A percentile compares a stretch with the other conserved stretches of the same genome.
phyloP scores from a whole-genome alignment of 2,329 filamentous ascomycete genomes.

The Aureobasidium namibiae region DNA sequence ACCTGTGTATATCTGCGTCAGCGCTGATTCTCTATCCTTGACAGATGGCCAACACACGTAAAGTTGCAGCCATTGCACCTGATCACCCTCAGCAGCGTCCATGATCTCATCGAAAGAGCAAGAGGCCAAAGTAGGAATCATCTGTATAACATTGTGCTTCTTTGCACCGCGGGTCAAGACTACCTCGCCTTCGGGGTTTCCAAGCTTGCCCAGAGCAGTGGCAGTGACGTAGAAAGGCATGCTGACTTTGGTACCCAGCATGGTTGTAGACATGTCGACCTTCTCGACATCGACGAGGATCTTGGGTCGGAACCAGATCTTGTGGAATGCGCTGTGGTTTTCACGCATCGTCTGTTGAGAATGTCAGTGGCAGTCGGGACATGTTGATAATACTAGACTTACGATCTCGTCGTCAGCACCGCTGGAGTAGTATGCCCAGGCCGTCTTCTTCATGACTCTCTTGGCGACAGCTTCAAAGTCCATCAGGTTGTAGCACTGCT shows the following conservation, averaged over 20 bases:
- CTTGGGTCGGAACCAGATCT: slow-evolving; percentile 91
- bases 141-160: slow-evolving; percentile 88
- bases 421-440: slow-evolving; percentile 96
- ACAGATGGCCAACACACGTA: slow-evolving; percentile 45
- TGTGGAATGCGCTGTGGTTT: slow-evolving; percentile 93
- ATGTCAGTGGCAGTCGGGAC: slow-evolving; percentile 15
- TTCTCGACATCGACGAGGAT: slow-evolving; percentile 84
- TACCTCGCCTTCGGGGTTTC: slow-evolving; percentile 88
- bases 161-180: slow-evolving; percentile 75
- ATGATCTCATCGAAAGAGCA: slow-evolving; percentile 97
- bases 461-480: slow-evolving; percentile 94
- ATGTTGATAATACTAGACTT: slow-evolving; percentile 23
- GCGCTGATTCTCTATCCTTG: neutral
- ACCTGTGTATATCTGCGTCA: slow-evolving; percentile 31
- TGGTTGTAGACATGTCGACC: slow-evolving; percentile 80
- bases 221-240: slow-evolving; percentile 96
- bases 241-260: slow-evolving; percentile 78
- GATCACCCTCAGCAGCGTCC: slow-evolving; percentile 69
- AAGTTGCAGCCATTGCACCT: slow-evolving; percentile 93
- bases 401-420: slow-evolving; percentile 86
- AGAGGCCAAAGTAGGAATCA: slow-evolving; percentile 95
- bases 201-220: slow-evolving; percentile 90
- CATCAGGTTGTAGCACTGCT: slow-evolving; percentile 86
- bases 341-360: slow-evolving; percentile 71
- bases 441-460: slow-evolving; percentile 86